Percentiles rank a stretch among this genome's conserved stretches.
Conservation (phyloP, 768 basidiomycete species). For the Pleurotus citrinopileatus region DNA sequence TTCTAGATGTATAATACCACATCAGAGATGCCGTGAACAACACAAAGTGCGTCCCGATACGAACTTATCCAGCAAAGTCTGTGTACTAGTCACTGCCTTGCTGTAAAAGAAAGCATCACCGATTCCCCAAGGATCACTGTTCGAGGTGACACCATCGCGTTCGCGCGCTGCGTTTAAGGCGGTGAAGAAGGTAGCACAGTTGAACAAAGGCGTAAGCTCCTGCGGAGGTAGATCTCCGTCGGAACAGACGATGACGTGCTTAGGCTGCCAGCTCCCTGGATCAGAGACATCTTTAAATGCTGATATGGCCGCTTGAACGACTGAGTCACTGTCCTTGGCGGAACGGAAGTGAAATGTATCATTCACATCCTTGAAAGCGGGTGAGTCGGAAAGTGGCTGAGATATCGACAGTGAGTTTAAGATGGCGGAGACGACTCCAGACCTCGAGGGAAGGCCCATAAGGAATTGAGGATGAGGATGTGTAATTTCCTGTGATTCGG, state of each 20-base stretch:
- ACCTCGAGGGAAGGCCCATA: constrained; percentile 41
- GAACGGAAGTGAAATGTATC: constrained; percentile 69
- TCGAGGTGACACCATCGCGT: constrained; percentile 20
- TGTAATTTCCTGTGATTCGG: constrained; percentile 26
- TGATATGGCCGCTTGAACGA: constrained; percentile 24
- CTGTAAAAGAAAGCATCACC: constrained; percentile 85
- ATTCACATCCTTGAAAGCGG: constrained; percentile 56
- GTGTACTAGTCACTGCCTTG: constrained; percentile 90
- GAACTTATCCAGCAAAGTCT: constrained; percentile 91
- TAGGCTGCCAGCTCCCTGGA: constrained; percentile 39
- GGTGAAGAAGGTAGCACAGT: constrained; percentile 57
- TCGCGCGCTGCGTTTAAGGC: constrained; percentile 38
- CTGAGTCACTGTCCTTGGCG: constrained; percentile 25
- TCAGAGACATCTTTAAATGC: constrained; percentile 20
- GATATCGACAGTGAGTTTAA: constrained; percentile 31
- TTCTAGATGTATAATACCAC: constrained; percentile 43
- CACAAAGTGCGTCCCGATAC: constrained; percentile 21
- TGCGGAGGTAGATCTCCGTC: constrained; percentile 44
- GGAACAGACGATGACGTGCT: constrained; percentile 51
- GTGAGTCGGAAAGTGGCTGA: constrained; percentile 27
- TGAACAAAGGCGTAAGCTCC: constrained; percentile 71
- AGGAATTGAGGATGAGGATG: constrained; percentile 62
- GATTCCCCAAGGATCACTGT: constrained; percentile 43
- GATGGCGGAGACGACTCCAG: constrained; percentile 36
- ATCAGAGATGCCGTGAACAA: background rate